Evolutionary conservation across 208 protist species (phyloP).

Genomic region (Leishmania tropica): DNA sequence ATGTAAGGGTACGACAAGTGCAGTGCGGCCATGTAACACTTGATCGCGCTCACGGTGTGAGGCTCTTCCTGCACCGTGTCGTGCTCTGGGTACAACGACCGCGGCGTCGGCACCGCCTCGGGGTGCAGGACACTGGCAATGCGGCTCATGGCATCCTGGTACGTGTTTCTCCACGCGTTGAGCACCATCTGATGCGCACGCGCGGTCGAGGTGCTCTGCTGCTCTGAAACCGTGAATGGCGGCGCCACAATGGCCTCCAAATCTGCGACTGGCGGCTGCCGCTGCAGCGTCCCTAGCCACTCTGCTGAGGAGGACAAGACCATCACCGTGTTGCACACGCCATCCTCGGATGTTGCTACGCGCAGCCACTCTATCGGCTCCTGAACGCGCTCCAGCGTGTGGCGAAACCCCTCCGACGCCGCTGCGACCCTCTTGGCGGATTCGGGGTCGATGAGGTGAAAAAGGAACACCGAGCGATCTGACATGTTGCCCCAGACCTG

Average conservation of each 20-base stretch:
- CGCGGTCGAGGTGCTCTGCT: not conserved
- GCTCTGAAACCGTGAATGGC: not conserved
- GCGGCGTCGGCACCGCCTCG: not conserved
- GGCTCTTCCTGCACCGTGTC: not conserved
- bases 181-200: slow-evolving; percentile 21
- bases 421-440: slow-evolving; percentile 8
- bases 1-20: slow-evolving; percentile 21
- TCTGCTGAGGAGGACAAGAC: slow-evolving; percentile 14
- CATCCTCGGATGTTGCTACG: slow-evolving; percentile 15
- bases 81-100: not conserved
- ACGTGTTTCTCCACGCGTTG: slow-evolving; percentile 18
- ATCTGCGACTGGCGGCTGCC: not conserved
- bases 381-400: slow-evolving; percentile 22
- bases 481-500: slow-evolving; percentile 34
- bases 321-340: slow-evolving; percentile 28
- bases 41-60: slow-evolving; percentile 22
- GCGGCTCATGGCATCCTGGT: not conserved
- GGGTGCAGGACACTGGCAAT: not conserved
- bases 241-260: slow-evolving; percentile 19
- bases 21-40: slow-evolving; percentile 25
- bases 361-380: slow-evolving; percentile 25
- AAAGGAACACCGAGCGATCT: slow-evolving; percentile 26
- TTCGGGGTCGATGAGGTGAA: slow-evolving; percentile 21
- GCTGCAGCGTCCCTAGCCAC: not conserved
- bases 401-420: slow-evolving; percentile 26